Evolutionary conservation across 192 early-diverging fungal genomes (phyloP).

Genomic region (Backusella luteola): DNA sequence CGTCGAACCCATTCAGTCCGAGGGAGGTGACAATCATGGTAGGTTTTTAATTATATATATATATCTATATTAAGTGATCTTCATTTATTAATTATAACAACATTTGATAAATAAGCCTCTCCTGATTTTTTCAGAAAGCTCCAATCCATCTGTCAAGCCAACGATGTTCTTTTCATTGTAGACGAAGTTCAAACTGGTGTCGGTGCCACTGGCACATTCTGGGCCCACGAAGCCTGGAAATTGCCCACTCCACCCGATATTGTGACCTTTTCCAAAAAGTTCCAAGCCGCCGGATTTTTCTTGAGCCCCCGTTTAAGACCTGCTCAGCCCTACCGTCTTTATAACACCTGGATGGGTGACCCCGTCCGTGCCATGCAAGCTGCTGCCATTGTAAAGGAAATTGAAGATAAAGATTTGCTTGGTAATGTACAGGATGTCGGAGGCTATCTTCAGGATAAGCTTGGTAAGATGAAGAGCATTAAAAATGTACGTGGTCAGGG

Average conservation of each 20-base stretch:
- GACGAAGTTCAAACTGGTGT: conserved; percentile 81
- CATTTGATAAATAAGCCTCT: conserved; percentile 44
- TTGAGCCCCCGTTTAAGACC: conserved; percentile 55
- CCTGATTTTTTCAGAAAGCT: conserved; percentile 63
- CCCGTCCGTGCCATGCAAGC: conserved; percentile 63
- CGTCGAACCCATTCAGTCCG: conserved; percentile 72
- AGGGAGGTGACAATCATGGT: conserved; percentile 69
- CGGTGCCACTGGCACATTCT: conserved; percentile 70
- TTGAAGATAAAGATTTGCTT: conserved; percentile 51
- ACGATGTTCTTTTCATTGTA: conserved; percentile 69
- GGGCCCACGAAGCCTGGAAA: conserved; percentile 76
- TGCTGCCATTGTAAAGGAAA: conserved; percentile 59
- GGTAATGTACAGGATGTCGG: conserved; percentile 53
- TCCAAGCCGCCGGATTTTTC: conserved; percentile 76
- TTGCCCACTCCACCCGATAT: conserved; percentile 66
- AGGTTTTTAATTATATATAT: not conserved
- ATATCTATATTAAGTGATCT: not conserved
- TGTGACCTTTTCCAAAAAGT: conserved; percentile 79
- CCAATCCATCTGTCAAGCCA: conserved; percentile 51
- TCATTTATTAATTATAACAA: not conserved
- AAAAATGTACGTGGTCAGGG: conserved; percentile 62
- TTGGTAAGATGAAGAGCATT: conserved; percentile 49
- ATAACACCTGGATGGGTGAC: conserved; percentile 81
- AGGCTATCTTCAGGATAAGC: conserved; percentile 50
- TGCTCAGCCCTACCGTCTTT: conserved; percentile 63